Conservation (phyloP, 2,329 filamentous ascomycete genomes). For the Sporothrix schenckii region DNA sequence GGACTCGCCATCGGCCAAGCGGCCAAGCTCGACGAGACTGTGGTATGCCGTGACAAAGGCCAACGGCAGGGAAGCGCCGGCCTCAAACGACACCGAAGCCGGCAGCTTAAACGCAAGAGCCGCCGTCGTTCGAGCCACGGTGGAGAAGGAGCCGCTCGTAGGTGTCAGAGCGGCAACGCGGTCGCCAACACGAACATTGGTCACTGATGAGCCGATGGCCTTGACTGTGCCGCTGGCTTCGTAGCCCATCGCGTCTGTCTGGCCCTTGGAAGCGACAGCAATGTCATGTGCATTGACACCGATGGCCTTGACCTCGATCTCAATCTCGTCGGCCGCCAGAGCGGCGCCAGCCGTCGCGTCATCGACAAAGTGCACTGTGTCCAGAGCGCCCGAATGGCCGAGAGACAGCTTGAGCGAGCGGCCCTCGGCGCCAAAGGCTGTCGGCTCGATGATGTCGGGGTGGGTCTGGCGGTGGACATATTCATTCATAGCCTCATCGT, state of each 20-base stretch:
- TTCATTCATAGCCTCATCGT: slow-evolving; percentile 49
- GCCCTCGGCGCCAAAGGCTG: slow-evolving; percentile 46
- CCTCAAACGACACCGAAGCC: slow-evolving; percentile 44
- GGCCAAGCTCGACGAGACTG: slow-evolving; percentile 46
- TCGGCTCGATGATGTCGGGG: slow-evolving; percentile 44
- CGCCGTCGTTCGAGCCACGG: slow-evolving; percentile 42
- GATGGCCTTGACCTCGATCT: slow-evolving; percentile 49
- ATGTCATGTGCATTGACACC: slow-evolving; percentile 53
- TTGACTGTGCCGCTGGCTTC: slow-evolving; percentile 48
- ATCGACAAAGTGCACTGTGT: slow-evolving; percentile 48
- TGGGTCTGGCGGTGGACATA: slow-evolving; percentile 50
- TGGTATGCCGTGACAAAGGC: slow-evolving; percentile 50
- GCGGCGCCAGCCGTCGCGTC: slow-evolving; percentile 41
- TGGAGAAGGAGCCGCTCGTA: slow-evolving; percentile 43
- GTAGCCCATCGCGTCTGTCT: slow-evolving; percentile 44
- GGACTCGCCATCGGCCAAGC: slow-evolving; percentile 45
- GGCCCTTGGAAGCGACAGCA: slow-evolving; percentile 49
- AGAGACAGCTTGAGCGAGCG: slow-evolving; percentile 47
- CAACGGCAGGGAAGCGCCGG: slow-evolving; percentile 48
- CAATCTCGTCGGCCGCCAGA: slow-evolving; percentile 45
- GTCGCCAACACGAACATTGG: slow-evolving; percentile 42
- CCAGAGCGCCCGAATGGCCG: slow-evolving; percentile 45
- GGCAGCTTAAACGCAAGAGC: slow-evolving; percentile 45
- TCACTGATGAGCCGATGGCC: slow-evolving; percentile 38
- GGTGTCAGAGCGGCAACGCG: slow-evolving; percentile 44